Evolutionary conservation across 2,329 filamentous ascomycete genomes (phyloP).

Genomic region (Penicillium sclerotigenum): DNA sequence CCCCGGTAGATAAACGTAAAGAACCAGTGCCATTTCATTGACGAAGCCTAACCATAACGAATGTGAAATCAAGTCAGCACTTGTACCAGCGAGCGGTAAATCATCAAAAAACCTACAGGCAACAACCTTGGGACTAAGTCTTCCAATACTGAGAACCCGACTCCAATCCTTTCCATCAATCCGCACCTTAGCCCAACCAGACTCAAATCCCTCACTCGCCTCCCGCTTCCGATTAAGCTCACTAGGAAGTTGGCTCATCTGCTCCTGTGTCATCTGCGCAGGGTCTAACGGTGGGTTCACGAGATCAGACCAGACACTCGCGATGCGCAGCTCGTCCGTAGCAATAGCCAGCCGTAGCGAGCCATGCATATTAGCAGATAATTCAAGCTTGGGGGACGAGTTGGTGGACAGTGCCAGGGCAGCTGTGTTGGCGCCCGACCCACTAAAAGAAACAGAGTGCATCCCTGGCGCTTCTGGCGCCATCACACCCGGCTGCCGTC

Average conservation of each 20-base stretch:
- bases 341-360: conserved; percentile 73
- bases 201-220: conserved; percentile 64
- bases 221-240: conserved; percentile 71
- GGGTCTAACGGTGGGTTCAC: conserved; percentile 86
- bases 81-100: neutral
- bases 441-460: conserved; percentile 1
- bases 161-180: conserved; percentile 96
- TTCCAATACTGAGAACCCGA: conserved; percentile 84
- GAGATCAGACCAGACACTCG: conserved; percentile 79
- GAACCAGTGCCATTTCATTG: conserved; percentile 45
- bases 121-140: conserved; percentile 85
- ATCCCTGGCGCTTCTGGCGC: conserved; percentile 31
- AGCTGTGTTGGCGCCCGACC: conserved; percentile 29
- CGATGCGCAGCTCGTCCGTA: conserved; percentile 81
- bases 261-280: conserved; percentile 62
- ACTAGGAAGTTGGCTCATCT: conserved; percentile 74
- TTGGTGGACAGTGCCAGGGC: conserved; percentile 24
- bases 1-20: conserved; percentile 47
- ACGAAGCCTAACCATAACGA: conserved; percentile 37
- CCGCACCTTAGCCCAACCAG: conserved; percentile 82
- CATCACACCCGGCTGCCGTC: conserved; percentile 7
- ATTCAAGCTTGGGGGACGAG: conserved; percentile 65
- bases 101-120: conserved; percentile 60
- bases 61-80: neutral
- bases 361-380: conserved; percentile 94